Evolutionary conservation across 108 stramenopile genomes (phyloP), one percentile per base, ranked within the genome.

Genomic region (Skeletonema potamos): DNA sequence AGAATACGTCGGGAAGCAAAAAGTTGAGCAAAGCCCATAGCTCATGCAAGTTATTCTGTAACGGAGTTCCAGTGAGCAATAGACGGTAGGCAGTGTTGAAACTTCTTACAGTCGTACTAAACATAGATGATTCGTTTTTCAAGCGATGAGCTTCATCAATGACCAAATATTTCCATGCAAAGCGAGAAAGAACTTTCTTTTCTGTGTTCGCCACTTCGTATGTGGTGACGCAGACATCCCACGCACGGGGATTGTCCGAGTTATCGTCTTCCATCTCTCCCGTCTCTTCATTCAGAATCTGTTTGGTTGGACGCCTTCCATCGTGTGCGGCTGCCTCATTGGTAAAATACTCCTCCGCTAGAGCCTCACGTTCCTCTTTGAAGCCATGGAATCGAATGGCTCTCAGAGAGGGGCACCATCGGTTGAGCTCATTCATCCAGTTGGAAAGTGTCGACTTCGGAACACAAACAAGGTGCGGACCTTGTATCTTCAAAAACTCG

Each of bases 91-190:
- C 77, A 36, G 97, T 94, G 13, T 88, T 83, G 67, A 98, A 87
- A 48, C 75, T 85, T 20, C 96, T 83, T 9, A 98, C 98, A 18
- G 97, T 98, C 70, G 83, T 83, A 79, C 87, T 84, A 79, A 96
- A 94, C 83, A 93, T 90, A 56, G 88, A 89, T 20, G 87, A 86
- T 82, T 97, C 96, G 66, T 98, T 99, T 86, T 99, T 99, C 60
- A 99, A 85, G 48, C 98, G 92, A 87, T 98, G 99, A 8, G 97
- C 98, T 72, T 99, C 98, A 68, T 99, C 99, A 64, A 99, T 98
- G 65, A 99, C 85, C 36, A 99, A 79, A 75, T 96, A 97, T 54
- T 88, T 88, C 99, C 98, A 99, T 1, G 95, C 87, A 72, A 99
- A 92, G 63, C 89, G 84, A 62, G 79, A 81, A 37, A 99, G 75